These are phyloP conservation scores for Phylloporus arenicola DNA, from an alignment of 768 basidiomycete species.

Conservation along the genomic window DNA sequence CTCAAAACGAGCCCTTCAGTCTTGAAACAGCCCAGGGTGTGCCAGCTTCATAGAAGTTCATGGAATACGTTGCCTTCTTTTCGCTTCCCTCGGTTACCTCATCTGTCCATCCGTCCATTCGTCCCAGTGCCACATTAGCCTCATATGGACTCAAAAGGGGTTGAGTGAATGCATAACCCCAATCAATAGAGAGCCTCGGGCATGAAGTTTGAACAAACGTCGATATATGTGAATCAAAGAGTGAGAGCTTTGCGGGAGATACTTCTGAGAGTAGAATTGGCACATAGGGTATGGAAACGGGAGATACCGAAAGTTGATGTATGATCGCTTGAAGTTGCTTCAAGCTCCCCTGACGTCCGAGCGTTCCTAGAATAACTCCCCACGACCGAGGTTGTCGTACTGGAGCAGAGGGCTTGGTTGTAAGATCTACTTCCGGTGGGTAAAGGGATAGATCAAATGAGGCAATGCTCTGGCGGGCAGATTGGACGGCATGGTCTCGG, in stretches of 20 bases:
- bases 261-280: slow-evolving; percentile 93
- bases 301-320: slow-evolving; percentile 54
- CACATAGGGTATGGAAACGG: slow-evolving; percentile 63
- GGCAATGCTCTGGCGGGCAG: slow-evolving; percentile 62
- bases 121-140: slow-evolving; percentile 73
- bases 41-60: slow-evolving; percentile 92
- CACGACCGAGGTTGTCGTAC: slow-evolving; percentile 42
- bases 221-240: slow-evolving; percentile 77
- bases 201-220: slow-evolving; percentile 96
- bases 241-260: slow-evolving; percentile 87
- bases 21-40: slow-evolving; percentile 73
- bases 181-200: slow-evolving; percentile 94
- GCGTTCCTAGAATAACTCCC: slow-evolving; percentile 91
- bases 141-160: slow-evolving; percentile 94
- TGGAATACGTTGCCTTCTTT: slow-evolving; percentile 58
- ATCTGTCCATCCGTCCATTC: slow-evolving; percentile 63
- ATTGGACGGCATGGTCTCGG: slow-evolving; percentile 68
- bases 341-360: slow-evolving; percentile 91
- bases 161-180: slow-evolving; percentile 92
- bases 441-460: slow-evolving; percentile 14
- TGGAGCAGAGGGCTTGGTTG: slow-evolving; percentile 13
- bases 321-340: slow-evolving; percentile 85
- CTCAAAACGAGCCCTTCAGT: slow-evolving; percentile 44
- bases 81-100: slow-evolving; percentile 19
- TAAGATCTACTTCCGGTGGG: slow-evolving; percentile 1